Percentiles rank a stretch among this genome's conserved stretches.
Conservation (phyloP, 495 filamentous ascomycete species). For the Bathelium albidoporum region DNA sequence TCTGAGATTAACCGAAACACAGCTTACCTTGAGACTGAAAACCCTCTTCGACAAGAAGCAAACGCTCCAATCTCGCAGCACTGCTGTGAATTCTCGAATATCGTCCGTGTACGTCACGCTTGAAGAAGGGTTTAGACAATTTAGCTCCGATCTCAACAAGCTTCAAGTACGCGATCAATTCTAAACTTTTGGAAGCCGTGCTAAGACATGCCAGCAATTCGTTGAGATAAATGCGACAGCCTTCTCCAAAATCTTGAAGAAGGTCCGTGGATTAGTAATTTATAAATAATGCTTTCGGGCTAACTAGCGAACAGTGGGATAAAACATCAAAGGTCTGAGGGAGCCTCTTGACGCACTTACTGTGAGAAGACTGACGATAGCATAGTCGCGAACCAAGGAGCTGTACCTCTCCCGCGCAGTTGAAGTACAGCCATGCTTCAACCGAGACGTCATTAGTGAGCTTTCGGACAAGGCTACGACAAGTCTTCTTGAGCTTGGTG, state of each 20-base stretch:
- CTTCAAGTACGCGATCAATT: constrained; percentile 51
- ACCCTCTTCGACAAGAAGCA: constrained; percentile 92
- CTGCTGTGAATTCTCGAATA: constrained; percentile 60
- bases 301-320: constrained; percentile 61
- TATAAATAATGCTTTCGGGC: constrained; percentile 18
- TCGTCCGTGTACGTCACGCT: constrained; percentile 87
- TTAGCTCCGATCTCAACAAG: constrained; percentile 91
- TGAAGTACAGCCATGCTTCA: constrained; percentile 97
- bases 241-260: constrained; percentile 97
- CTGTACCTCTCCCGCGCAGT: constrained; percentile 91
- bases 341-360: background rate
- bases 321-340: constrained; percentile 82
- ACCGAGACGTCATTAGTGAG: constrained; percentile 88
- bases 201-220: constrained; percentile 54
- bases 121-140: constrained; percentile 93
- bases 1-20: constrained; percentile 11
- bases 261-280: constrained; percentile 40
- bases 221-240: constrained; percentile 95
- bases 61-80: constrained; percentile 62
- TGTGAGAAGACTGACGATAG: constrained; percentile 8
- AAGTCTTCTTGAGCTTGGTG: constrained; percentile 80
- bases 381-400: constrained; percentile 86
- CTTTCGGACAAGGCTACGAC: constrained; percentile 93
- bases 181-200: background rate
- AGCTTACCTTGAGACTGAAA: constrained; percentile 87